Conservation (phyloP, 2,329 filamentous ascomycete genomes). For the Mycosphaerelloides madeirae region DNA sequence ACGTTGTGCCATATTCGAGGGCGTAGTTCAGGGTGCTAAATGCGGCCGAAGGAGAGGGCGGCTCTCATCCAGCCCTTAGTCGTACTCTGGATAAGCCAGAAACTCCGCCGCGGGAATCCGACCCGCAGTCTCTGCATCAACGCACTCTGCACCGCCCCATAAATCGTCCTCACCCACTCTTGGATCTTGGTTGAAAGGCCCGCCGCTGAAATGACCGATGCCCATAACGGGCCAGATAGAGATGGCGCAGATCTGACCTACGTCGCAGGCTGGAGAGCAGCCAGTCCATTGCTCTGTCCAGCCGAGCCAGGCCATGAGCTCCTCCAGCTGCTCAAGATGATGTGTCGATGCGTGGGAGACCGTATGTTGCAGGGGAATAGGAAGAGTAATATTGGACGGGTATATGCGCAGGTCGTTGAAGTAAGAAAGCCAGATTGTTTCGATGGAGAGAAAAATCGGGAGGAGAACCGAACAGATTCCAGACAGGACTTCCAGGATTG, state of each 20-base stretch:
- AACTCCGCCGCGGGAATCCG: no score
- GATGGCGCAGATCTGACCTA: constrained; percentile 46
- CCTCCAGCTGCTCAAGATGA: constrained; percentile 37
- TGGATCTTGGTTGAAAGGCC: background rate
- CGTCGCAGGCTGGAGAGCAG: constrained; percentile 40
- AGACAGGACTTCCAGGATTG: constrained; percentile 40
- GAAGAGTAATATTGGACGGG: background rate
- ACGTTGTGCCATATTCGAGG: no score
- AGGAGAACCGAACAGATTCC: constrained; percentile 42
- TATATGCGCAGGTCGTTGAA: constrained; percentile 22
- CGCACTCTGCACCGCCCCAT: background rate
- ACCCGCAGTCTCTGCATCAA: background rate
- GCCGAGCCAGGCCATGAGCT: constrained; percentile 48
- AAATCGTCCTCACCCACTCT: background rate
- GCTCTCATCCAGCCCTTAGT: no score
- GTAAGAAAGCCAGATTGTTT: constrained; percentile 37
- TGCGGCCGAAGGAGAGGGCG: no score
- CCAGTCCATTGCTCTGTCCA: constrained; percentile 46
- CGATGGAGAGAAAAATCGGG: constrained; percentile 41
- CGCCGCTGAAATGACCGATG: background rate
- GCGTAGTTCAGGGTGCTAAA: no score
- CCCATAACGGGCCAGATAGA: constrained; percentile 46
- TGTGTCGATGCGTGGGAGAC: constrained; percentile 3
- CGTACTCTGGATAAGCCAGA: no score
- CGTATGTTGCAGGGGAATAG: background rate